Base-by-base conservation (phyloP, 2,329 filamentous ascomycete species). In the Aspergillus fructus region DNA sequence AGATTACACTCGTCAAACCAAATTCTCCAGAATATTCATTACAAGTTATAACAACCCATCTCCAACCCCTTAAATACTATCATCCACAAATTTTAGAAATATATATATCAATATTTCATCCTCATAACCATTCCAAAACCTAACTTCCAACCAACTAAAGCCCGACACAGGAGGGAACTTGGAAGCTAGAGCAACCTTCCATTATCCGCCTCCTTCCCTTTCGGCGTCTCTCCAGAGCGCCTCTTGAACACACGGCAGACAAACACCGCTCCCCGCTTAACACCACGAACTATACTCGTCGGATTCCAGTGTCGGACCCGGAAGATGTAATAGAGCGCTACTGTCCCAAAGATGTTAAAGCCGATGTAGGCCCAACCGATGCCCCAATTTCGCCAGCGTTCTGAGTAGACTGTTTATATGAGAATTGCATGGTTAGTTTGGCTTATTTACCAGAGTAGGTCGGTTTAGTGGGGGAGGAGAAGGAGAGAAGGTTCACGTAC, bases 321-420 rank as follows among this genome's bases (percentile, higher is more conserved):
- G 61, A 76, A 71, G 53, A 74, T 56, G 61, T 77, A 87, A 66
- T 87, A 88, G 37, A 87, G 66, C 3, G 76, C 68, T 42, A 87
- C 69, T 0, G 84, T 83, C 0, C 77, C 83, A 30, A 71, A 70
- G n/a, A 85, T 70, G 66, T 88, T 88, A 68, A 87, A 84, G 12
- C 78, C 68, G 55, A 86, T 79, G 59, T 83, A 88, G 0, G 78
- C 80, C 76, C 82, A 86, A 51, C 86, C 73, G 24, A 89, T 72
- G 2, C 85, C 88, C 67, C 87, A 88, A 69, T 91, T 88, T 56
- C 87, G 81, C 87, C 87, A 91, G 24, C 85, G 76, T 27, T 89
- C 76, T 27, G 62, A 68, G 68, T 87, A 90, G 58, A 78, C 68
- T 55, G 48, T 49, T 3, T 13, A 9, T 5, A 40, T 2, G 49